Base-by-base conservation (phyloP, 2,329 filamentous ascomycete species). In the Lizonia empirigonia region DNA sequence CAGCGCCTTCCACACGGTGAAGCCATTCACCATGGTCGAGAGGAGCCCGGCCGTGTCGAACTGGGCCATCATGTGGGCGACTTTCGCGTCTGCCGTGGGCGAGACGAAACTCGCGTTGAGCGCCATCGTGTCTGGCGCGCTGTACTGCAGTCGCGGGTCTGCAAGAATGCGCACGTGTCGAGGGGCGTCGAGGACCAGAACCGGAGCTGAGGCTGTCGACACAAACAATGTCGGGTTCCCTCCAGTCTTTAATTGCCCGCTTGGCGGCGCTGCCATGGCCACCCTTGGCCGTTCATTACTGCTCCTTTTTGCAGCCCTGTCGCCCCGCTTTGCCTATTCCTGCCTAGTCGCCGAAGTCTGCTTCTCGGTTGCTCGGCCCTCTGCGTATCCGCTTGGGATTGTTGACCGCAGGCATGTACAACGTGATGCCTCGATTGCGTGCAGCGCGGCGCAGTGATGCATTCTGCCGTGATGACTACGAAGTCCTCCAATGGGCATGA, bases 31-130 rank as follows among this genome's bases (percentile, higher is more conserved):
- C 27, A 71, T 16, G n/a, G 64, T 62, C 13, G 67, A 64, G 19
- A 74, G 16, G 13, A 74, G 41, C 53, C 69, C 69, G 50, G 49
- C 64, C 50, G 53, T 45, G 44, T 70, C 63, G 58, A 71, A 62
- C 40, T 70, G 63, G 23, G 62, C 52, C 2, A 71, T 59, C 35
- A 63, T 50, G 20, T 71, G 69, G 23, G 67, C 64, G 44, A 67
- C 62, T 44, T 71, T 68, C 20, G 72, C 72, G 45, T 74, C 72
- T 15, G 72, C 71, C 49, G 70, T 69, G 35, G 72, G 72, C 68
- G 71, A 74, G 33, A 70, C 69, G 50, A 73, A 73, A 58, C 66
- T 74, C 60, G 62, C 65, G 56, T 74, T 74, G 60, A 67, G 65
- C 32, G 64, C 65, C 70, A 73, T 73, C 23, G 7, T 42, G 13